Conservation (phyloP, 1,139 yeast species). For the Torulaspora globosa region DNA sequence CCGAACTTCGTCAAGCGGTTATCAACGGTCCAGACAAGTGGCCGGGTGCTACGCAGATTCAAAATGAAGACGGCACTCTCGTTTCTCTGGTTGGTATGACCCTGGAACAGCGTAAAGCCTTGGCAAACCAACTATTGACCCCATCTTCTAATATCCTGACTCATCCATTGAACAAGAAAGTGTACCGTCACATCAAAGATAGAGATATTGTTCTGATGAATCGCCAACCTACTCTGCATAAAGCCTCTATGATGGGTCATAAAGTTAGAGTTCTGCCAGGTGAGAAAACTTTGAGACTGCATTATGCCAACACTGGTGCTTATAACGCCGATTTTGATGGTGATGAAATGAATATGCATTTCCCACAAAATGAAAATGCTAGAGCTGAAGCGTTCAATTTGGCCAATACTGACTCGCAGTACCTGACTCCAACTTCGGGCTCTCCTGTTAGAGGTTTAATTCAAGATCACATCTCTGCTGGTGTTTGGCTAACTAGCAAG, state of each 20-base stretch:
- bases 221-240: constrained; percentile 98
- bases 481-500: constrained; percentile 94
- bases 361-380: constrained; percentile 98
- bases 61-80: constrained; percentile 91
- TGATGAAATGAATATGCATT: constrained; percentile 99
- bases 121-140: constrained; percentile 90
- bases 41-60: constrained; percentile 98
- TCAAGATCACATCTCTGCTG: constrained; percentile 98
- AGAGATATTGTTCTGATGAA: constrained; percentile 96
- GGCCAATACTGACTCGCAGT: constrained; percentile 96
- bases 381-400: constrained; percentile 92
- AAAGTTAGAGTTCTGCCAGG: constrained; percentile 95
- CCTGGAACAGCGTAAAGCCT: constrained; percentile 88
- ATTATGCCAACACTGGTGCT: constrained; percentile 98
- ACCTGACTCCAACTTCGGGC: constrained; percentile 97
- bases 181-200: constrained; percentile 87
- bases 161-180: constrained; percentile 79
- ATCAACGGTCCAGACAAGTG: constrained; percentile 95
- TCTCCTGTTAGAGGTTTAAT: constrained; percentile 97
- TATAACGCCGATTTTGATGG: constrained; percentile 99
- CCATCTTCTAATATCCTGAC: constrained; percentile 55
- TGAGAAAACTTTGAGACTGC: constrained; percentile 92
- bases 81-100: constrained; percentile 86
- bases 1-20: constrained; percentile 89
- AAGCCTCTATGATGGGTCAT: constrained; percentile 99